Conservation (phyloP, 345 rosid species). For the Moringa oleifera region DNA sequence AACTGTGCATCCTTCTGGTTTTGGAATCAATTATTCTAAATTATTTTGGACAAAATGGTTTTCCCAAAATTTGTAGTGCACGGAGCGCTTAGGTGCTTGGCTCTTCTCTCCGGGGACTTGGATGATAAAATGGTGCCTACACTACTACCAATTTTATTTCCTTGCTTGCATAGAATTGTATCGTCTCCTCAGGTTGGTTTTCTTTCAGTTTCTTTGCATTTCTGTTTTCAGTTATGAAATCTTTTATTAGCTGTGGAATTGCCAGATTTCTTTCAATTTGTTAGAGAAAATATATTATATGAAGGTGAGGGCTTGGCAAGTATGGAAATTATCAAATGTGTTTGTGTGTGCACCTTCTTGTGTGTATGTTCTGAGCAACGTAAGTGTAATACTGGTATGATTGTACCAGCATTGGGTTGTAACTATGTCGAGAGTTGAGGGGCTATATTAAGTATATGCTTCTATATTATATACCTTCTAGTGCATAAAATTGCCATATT, state of each 20-base stretch:
- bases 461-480: not conserved
- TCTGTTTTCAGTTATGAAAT: conserved; percentile 6
- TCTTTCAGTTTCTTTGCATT: not conserved
- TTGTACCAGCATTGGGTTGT: not conserved
- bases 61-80: conserved; percentile 46
- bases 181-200: conserved; percentile 72
- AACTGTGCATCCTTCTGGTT: too few relatives aligned
- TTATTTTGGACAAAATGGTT: conserved; percentile 10
- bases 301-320: not conserved
- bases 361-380: not conserved
- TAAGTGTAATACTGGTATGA: too few relatives aligned
- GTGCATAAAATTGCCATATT: too few relatives aligned
- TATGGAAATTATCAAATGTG: not conserved
- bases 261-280: too few relatives aligned
- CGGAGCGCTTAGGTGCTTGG: conserved; percentile 85
- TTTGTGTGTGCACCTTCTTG: too few relatives aligned
- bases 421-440: not conserved
- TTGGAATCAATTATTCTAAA: too few relatives aligned
- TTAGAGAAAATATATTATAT: not conserved
- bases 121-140: conserved; percentile 76
- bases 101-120: conserved; percentile 78
- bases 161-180: conserved; percentile 69
- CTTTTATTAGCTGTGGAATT: not conserved
- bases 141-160: conserved; percentile 72
- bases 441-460: not conserved